phyloP scores from a whole-genome alignment of 768 basidiomycete genomes.

The Pisolithus orientalis region DNA sequence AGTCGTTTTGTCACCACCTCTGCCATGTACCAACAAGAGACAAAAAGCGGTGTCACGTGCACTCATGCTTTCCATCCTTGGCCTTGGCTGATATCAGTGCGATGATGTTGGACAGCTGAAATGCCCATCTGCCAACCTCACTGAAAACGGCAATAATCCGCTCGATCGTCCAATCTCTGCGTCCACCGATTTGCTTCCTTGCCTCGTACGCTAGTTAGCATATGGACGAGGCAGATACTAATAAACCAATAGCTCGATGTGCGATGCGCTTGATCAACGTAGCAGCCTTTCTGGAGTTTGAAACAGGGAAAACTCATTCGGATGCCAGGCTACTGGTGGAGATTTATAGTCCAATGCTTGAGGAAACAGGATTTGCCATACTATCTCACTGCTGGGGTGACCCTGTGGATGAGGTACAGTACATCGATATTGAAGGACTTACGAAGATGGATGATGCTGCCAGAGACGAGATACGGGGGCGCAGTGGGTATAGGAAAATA shows the following conservation, averaged over 20 bases:
- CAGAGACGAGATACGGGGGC: neutral
- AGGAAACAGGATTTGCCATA: conserved; percentile 1
- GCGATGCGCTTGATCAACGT: neutral
- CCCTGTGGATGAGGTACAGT: neutral
- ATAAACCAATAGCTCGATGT: too few species aligned
- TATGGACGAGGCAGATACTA: too few species aligned
- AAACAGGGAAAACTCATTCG: neutral
- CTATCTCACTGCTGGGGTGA: conserved; percentile 1
- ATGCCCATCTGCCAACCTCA: too few species aligned
- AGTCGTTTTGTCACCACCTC: conserved; percentile 48
- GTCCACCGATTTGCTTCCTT: too few species aligned
- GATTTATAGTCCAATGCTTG: neutral
- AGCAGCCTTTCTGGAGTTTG: neutral
- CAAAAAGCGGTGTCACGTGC: neutral
- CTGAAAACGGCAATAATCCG: too few species aligned
- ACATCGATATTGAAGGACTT: neutral
- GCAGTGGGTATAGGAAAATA: conserved; percentile 1
- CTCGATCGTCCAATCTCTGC: too few species aligned
- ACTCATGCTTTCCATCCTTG: conserved; percentile 7
- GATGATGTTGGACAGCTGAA: too few species aligned
- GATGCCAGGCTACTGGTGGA: neutral
- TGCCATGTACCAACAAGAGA: neutral
- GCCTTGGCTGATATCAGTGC: conserved; percentile 9
- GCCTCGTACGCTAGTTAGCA: too few species aligned
- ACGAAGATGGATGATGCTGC: neutral